phyloP scores from a whole-genome alignment of 345 rosid species.

The Syzygium grande region DNA sequence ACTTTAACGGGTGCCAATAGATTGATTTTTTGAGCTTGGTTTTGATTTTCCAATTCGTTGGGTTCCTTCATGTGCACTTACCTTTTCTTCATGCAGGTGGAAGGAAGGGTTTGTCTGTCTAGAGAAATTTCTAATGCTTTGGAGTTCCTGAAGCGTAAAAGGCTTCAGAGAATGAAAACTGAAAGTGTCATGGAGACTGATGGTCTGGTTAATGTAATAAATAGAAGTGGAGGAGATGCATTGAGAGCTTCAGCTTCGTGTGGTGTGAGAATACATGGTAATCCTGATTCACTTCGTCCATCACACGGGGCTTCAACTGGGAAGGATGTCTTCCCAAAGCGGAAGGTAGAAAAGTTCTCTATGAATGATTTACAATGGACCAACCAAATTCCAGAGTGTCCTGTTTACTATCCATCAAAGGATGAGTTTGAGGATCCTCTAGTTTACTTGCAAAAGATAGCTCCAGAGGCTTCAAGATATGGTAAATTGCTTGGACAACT shows the following conservation, averaged over 20 bases:
- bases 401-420: conserved; percentile 85
- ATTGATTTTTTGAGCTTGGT: neutral
- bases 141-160: conserved; percentile 75
- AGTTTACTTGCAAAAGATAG: conserved; percentile 81
- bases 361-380: conserved; percentile 80
- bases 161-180: conserved; percentile 69
- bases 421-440: conserved; percentile 98
- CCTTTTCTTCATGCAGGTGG: conserved; percentile 55
- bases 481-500: conserved; percentile 31
- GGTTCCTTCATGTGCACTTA: neutral
- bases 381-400: conserved; percentile 85
- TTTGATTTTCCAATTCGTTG: neutral
- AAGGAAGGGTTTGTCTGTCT: conserved; percentile 72
- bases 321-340: conserved; percentile 42
- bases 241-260: conserved; percentile 69
- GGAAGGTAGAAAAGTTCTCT: conserved; percentile 65
- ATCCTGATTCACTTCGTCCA: conserved; percentile 23
- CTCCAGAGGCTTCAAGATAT: conserved; percentile 88
- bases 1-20: neutral
- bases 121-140: conserved; percentile 66
- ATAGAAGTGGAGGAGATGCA: conserved; percentile 88
- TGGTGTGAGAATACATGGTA: conserved; percentile 63
- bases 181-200: conserved; percentile 29
- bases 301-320: conserved; percentile 29
- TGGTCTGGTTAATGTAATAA: conserved; percentile 33